phyloP scores from a whole-genome alignment of 2,329 filamentous ascomycete species.

The Colletotrichum sojae region DNA sequence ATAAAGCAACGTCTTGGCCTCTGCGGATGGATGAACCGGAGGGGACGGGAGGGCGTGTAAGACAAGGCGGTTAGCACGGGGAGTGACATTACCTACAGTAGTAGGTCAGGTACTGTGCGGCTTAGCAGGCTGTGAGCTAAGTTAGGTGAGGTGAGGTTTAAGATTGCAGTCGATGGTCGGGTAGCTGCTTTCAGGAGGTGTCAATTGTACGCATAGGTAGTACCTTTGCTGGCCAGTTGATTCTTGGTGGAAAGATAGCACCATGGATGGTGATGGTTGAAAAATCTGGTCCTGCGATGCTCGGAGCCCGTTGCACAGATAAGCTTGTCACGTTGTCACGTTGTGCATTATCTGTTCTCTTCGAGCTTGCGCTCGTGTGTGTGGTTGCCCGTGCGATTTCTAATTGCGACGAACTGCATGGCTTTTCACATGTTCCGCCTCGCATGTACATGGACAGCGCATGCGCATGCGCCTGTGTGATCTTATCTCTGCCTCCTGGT shows the following conservation, averaged over 20 bases:
- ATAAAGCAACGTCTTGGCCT: slow-evolving; percentile 12
- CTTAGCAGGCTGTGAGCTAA: no score
- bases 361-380: slow-evolving; percentile 3
- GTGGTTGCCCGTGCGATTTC: not conserved
- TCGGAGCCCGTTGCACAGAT: slow-evolving; percentile 13
- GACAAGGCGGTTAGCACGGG: no score
- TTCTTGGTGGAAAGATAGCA: no score
- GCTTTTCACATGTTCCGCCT: slow-evolving; percentile 29
- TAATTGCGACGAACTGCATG: slow-evolving; percentile 10
- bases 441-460: no score
- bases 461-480: not conserved
- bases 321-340: slow-evolving; percentile 2
- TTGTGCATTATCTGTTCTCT: slow-evolving; percentile 23
- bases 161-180: no score
- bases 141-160: no score
- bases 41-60: not conserved
- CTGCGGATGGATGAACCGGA: slow-evolving; percentile 14
- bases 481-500: not conserved
- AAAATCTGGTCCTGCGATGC: not conserved
- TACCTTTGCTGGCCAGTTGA: not conserved
- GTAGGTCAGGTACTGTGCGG: no score
- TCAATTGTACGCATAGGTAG: not conserved
- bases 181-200: no score
- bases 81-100: no score
- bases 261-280: no score